Conservation (phyloP, 306 rosid genomes). For the Gynostemma pentaphyllum region DNA sequence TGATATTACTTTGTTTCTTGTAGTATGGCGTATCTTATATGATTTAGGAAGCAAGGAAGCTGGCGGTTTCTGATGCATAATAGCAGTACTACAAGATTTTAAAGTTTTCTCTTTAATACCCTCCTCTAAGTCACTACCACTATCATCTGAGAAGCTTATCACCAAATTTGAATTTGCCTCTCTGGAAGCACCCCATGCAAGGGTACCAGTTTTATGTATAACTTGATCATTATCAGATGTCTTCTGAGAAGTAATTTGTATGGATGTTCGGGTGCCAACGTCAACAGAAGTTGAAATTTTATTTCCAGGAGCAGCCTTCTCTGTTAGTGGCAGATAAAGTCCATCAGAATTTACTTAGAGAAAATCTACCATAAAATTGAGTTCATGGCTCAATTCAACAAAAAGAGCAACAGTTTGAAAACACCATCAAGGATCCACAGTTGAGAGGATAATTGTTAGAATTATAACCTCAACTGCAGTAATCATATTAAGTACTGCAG, state of each 20-base stretch:
- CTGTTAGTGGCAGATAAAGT: conserved; percentile 10
- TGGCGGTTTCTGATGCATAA: conserved; percentile 30
- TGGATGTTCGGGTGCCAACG: conserved; percentile 19
- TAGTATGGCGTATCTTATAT: conserved; percentile 27
- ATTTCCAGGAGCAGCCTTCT: conserved; percentile 23
- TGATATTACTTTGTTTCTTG: conserved; percentile 40
- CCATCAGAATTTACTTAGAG: conserved; percentile 6
- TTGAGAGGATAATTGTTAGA: neutral
- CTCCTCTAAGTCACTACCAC: conserved; percentile 70
- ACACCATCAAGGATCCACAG: neutral
- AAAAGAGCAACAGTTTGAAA: neutral
- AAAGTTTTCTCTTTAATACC: conserved; percentile 21
- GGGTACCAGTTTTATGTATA: conserved; percentile 31
- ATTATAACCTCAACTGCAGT: neutral
- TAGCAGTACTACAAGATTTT: conserved; percentile 28
- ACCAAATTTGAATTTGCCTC: conserved; percentile 56
- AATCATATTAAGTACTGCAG: neutral
- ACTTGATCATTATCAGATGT: conserved; percentile 28
- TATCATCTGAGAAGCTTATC: conserved; percentile 91
- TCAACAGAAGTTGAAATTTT: conserved; percentile 32
- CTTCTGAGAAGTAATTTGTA: conserved; percentile 34
- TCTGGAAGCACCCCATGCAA: conserved; percentile 33
- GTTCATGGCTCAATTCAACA: neutral
- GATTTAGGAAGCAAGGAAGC: conserved; percentile 31
- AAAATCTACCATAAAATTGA: neutral